Percentiles rank a stretch among this genome's conserved stretches.
Evolutionary conservation across 169 alveolate genomes (phyloP).

Genomic region (Eimeria sp.): DNA sequence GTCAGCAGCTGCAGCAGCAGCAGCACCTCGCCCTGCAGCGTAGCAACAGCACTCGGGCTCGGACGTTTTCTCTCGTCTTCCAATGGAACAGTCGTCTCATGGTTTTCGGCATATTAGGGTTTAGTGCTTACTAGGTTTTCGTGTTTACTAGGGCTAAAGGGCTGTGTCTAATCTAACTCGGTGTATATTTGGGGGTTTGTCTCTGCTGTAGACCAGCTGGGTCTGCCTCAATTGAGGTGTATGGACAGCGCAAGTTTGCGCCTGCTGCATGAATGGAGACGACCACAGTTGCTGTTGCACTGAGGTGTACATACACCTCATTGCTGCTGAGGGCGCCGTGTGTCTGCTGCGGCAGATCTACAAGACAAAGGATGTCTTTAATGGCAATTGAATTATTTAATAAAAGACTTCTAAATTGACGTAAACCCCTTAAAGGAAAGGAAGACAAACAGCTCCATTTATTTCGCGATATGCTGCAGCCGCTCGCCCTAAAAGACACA

Average conservation of each 20-base stretch:
- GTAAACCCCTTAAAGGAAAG: not conserved
- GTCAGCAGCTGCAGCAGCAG: too few relatives aligned
- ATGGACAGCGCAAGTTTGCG: not conserved
- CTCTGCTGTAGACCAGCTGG: not conserved
- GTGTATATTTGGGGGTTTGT: not conserved
- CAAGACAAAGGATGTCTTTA: not conserved
- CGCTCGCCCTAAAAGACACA: not conserved
- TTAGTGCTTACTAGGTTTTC: not conserved
- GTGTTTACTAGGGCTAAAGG: not conserved
- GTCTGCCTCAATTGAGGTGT: not conserved
- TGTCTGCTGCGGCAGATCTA: constrained; percentile 1
- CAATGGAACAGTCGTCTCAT: too few relatives aligned
- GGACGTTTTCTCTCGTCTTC: too few relatives aligned
- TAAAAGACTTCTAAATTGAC: not conserved
- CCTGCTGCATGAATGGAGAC: constrained; percentile 9
- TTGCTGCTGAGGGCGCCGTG: constrained; percentile 6
- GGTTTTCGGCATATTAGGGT: too few relatives aligned
- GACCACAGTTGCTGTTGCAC: not conserved
- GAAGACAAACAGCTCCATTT: not conserved
- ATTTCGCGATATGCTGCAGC: not conserved
- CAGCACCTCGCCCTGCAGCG: too few relatives aligned
- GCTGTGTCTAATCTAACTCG: not conserved
- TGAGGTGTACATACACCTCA: constrained; percentile 44
- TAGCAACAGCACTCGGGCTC: not conserved
- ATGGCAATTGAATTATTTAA: not conserved